Conservation (phyloP, 306 rosid species). For the Malus domestica region DNA sequence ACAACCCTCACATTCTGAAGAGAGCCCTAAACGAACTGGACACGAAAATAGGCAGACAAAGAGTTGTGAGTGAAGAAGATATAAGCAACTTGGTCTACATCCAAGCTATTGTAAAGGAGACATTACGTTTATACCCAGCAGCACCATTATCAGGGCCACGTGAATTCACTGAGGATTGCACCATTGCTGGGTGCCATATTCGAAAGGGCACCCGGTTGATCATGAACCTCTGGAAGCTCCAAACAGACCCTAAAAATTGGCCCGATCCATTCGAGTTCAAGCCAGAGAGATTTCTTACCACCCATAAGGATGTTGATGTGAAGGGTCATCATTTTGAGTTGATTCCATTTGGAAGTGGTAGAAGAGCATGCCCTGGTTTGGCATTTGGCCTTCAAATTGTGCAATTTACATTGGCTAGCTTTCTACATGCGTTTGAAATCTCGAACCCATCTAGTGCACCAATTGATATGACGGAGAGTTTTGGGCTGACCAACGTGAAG, state of each 20-base stretch:
- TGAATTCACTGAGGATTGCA: slow-evolving; percentile 35
- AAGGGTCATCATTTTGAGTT: no score
- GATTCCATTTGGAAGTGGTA: slow-evolving; percentile 35
- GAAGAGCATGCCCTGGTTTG: slow-evolving; percentile 33
- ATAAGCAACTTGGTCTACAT: slow-evolving; percentile 29
- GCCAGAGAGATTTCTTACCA: slow-evolving; percentile 20
- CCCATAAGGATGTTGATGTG: slow-evolving; percentile 2
- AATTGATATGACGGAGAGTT: slow-evolving; percentile 25
- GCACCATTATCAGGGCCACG: slow-evolving; percentile 31
- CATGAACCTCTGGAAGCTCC: slow-evolving; percentile 13
- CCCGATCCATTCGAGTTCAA: slow-evolving; percentile 5
- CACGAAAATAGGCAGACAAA: slow-evolving; percentile 7
- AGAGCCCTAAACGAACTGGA: slow-evolving; percentile 24
- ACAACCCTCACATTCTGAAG: not conserved
- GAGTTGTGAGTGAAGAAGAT: slow-evolving; percentile 13
- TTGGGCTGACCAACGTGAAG: slow-evolving; percentile 18
- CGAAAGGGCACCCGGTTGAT: not conserved
- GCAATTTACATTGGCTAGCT: slow-evolving; percentile 9
- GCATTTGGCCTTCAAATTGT: slow-evolving; percentile 5
- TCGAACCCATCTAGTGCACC: not conserved
- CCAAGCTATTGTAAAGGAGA: slow-evolving; percentile 43
- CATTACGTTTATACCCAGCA: slow-evolving; percentile 40
- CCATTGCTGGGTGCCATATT: slow-evolving; percentile 32
- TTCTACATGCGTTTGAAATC: slow-evolving; percentile 29
- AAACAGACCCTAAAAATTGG: slow-evolving; percentile 10